Evolutionary conservation across 768 basidiomycete genomes (phyloP).

Genomic region (Panaeolus cyanescens): DNA sequence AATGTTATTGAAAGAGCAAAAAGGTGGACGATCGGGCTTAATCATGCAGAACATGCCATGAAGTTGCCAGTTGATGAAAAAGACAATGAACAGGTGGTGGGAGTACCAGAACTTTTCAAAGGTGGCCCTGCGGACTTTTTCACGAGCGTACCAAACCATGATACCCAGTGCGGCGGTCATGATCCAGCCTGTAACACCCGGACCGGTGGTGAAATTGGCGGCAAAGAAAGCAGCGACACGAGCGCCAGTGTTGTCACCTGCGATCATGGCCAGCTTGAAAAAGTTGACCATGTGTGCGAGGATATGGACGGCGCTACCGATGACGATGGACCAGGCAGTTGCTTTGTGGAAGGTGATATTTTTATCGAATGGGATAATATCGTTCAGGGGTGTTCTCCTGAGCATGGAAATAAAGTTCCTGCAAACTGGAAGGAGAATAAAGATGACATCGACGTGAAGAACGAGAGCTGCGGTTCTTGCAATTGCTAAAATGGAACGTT

Average conservation of each 20-base stretch:
- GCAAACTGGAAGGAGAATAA: constrained; percentile 95
- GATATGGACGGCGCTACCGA: constrained; percentile 75
- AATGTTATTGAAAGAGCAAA: constrained; percentile 80
- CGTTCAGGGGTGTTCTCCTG: constrained; percentile 82
- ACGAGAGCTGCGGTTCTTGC: constrained; percentile 89
- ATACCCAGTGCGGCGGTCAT: constrained; percentile 73
- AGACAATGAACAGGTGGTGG: constrained; percentile 87
- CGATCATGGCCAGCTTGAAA: constrained; percentile 57
- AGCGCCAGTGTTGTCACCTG: constrained; percentile 54
- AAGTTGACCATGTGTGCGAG: constrained; percentile 89
- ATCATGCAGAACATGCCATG: constrained; percentile 99
- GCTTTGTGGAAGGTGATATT: constrained; percentile 90
- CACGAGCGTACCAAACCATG: constrained; percentile 86
- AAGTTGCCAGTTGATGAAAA: constrained; percentile 94
- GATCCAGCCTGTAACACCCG: constrained; percentile 85
- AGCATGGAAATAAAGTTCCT: constrained; percentile 91
- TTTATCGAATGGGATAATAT: constrained; percentile 91
- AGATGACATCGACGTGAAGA: constrained; percentile 87
- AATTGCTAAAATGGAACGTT: constrained; percentile 53
- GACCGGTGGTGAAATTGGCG: constrained; percentile 83
- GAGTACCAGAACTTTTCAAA: constrained; percentile 93
- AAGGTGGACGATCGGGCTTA: constrained; percentile 85
- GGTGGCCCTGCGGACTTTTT: constrained; percentile 73
- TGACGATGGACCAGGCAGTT: constrained; percentile 88
- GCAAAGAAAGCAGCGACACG: constrained; percentile 70